Conservation (phyloP, 192 early-diverging fungal species). For the Blastocladiella britannica region DNA sequence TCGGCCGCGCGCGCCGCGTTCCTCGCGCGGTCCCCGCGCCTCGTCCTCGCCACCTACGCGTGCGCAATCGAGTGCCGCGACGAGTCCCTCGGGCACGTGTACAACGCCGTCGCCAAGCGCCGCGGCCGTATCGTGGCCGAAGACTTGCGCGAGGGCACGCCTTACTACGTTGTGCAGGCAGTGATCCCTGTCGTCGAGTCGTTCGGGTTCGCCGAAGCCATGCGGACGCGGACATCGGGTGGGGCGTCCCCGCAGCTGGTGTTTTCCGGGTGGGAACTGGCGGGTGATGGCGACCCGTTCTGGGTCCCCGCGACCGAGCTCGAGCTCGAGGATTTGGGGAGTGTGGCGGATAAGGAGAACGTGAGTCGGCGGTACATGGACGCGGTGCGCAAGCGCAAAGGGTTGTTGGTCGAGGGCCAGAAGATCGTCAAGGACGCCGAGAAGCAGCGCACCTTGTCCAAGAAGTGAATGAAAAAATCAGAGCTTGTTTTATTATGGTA, state of each 20-base stretch:
- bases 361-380: constrained; percentile 94
- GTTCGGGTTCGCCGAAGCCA: constrained; percentile 98
- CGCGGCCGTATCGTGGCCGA: constrained; percentile 83
- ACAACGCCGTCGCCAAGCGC: constrained; percentile 74
- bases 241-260: constrained; percentile 87
- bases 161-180: constrained; percentile 77
- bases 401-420: constrained; percentile 27
- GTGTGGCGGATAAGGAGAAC: constrained; percentile 92
- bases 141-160: constrained; percentile 94
- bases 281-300: constrained; percentile 90
- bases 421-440: constrained; percentile 57
- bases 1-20: constrained; percentile 69
- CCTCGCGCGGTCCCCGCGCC: constrained; percentile 78
- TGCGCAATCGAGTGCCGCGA: constrained; percentile 93
- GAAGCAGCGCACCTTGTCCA: constrained; percentile 58
- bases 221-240: constrained; percentile 85
- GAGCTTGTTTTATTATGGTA: too few relatives aligned
- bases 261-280: constrained; percentile 70
- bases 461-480: constrained; percentile 18
- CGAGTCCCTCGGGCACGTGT: constrained; percentile 86
- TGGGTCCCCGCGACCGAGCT: constrained; percentile 97
- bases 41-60: constrained; percentile 89
- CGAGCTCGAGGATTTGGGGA: constrained; percentile 93
- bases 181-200: constrained; percentile 84
- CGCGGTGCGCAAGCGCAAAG: constrained; percentile 78